These are phyloP conservation scores for Tetracentron sinense DNA, from an alignment of 164 flowering plant species.

Conservation along the genomic window DNA sequence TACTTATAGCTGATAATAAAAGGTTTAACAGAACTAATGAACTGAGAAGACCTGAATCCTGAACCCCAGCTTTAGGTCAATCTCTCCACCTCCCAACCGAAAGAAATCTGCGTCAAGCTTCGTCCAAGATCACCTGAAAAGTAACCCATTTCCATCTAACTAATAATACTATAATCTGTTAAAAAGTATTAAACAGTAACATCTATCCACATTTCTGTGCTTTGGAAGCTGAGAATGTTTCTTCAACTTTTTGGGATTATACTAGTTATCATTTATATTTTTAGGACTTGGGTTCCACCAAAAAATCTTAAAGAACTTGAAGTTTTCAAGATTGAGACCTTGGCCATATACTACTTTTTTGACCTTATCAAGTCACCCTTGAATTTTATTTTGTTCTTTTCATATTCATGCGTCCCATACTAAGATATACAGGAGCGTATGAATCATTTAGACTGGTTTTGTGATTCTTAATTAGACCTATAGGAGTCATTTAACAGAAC, in stretches of 20 bases:
- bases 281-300: not conserved
- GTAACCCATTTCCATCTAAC: not conserved
- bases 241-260: not conserved
- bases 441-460: too few relatives aligned
- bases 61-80: constrained; percentile 87
- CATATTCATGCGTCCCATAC: too few relatives aligned
- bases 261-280: not conserved
- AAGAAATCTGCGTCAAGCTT: constrained; percentile 87
- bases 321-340: too few relatives aligned
- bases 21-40: constrained; percentile 67
- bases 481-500: too few relatives aligned
- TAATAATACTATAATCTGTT: not conserved
- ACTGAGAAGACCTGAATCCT: constrained; percentile 75
- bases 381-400: too few relatives aligned
- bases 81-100: constrained; percentile 96
- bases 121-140: constrained; percentile 93
- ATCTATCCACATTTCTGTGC: not conserved
- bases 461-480: too few relatives aligned
- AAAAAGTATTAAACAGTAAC: constrained; percentile 5
- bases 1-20: constrained; percentile 64
- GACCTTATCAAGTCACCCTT: too few relatives aligned
- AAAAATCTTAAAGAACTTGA: not conserved
- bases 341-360: too few relatives aligned
- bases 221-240: not conserved
- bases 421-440: too few relatives aligned